phyloP scores from a whole-genome alignment of 495 filamentous ascomycete species.

The Penicillium bialowiezense region DNA sequence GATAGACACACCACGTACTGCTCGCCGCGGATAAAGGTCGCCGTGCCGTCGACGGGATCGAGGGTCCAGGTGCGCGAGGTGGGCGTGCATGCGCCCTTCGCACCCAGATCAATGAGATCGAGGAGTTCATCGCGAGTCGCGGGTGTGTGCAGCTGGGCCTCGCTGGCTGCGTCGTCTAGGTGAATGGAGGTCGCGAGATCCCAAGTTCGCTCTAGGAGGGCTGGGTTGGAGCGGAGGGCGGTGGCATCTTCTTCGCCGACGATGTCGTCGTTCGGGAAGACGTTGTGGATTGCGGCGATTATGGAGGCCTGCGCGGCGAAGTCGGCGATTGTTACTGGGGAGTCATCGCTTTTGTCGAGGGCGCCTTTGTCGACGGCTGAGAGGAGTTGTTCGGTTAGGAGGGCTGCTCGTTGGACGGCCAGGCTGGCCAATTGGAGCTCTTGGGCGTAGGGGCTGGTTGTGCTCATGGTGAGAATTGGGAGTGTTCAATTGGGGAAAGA shows the following conservation, averaged over 20 bases:
- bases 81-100: conserved; percentile 36
- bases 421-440: conserved; percentile 50
- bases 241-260: conserved; percentile 62
- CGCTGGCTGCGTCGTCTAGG: conserved; percentile 39
- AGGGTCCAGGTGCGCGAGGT: conserved; percentile 58
- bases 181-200: conserved; percentile 39
- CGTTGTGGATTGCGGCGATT: conserved; percentile 49
- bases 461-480: conserved; percentile 7
- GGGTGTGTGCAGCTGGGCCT: conserved; percentile 40
- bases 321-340: conserved; percentile 65
- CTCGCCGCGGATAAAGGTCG: conserved; percentile 58
- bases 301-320: conserved; percentile 65
- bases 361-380: conserved; percentile 43
- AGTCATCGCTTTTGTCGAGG: conserved; percentile 57
- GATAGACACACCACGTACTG: conserved; percentile 65
- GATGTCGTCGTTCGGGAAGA: conserved; percentile 56
- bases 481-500: neutral
- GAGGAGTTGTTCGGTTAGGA: conserved; percentile 51
- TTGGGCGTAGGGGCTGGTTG: conserved; percentile 34
- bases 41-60: conserved; percentile 72
- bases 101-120: conserved; percentile 59
- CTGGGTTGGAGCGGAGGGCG: conserved; percentile 47
- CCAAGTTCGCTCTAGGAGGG: conserved; percentile 53
- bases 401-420: conserved; percentile 52
- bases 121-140: conserved; percentile 54